phyloP scores from a whole-genome alignment of 768 basidiomycete genomes.

The Sporobolomyces roseus region DNA sequence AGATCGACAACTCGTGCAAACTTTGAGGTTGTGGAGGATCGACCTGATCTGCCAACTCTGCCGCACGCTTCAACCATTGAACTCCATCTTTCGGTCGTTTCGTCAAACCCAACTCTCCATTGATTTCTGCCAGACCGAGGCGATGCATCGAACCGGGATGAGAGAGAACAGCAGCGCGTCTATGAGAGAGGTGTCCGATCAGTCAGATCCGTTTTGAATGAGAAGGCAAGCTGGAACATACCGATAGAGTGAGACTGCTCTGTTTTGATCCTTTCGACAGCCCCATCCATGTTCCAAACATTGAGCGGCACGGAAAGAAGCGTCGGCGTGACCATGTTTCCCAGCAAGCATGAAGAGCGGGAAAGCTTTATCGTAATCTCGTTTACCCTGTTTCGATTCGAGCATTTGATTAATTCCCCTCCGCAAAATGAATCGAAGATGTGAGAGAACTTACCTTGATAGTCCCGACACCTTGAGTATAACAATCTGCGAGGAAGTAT shows the following conservation, averaged over 20 bases:
- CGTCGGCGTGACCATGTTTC: slow-evolving; percentile 95
- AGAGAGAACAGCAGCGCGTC: slow-evolving; percentile 82
- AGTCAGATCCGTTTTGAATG: neutral
- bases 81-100: slow-evolving; percentile 92
- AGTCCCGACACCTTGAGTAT: slow-evolving; percentile 68
- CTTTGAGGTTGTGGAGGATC: slow-evolving; percentile 58
- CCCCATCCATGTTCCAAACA: slow-evolving; percentile 99
- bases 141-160: slow-evolving; percentile 97
- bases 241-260: slow-evolving; percentile 84
- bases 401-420: no score
- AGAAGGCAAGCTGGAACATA: slow-evolving; percentile 35
- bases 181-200: slow-evolving; percentile 13
- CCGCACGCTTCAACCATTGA: slow-evolving; percentile 96
- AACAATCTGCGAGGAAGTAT: slow-evolving; percentile 97
- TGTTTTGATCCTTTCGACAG: slow-evolving; percentile 82
- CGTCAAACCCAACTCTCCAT: slow-evolving; percentile 82
- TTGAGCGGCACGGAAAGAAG: slow-evolving; percentile 88
- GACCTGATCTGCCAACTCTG: slow-evolving; percentile 59
- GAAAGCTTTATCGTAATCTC: slow-evolving; percentile 96
- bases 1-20: slow-evolving; percentile 83
- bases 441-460: slow-evolving; percentile 21
- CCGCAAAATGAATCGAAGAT: neutral
- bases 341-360: slow-evolving; percentile 92
- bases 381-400: slow-evolving; percentile 60
- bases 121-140: slow-evolving; percentile 90